phyloP scores from a whole-genome alignment of 495 filamentous ascomycete genomes.

The Pseudomonodictys pantanalensis region DNA sequence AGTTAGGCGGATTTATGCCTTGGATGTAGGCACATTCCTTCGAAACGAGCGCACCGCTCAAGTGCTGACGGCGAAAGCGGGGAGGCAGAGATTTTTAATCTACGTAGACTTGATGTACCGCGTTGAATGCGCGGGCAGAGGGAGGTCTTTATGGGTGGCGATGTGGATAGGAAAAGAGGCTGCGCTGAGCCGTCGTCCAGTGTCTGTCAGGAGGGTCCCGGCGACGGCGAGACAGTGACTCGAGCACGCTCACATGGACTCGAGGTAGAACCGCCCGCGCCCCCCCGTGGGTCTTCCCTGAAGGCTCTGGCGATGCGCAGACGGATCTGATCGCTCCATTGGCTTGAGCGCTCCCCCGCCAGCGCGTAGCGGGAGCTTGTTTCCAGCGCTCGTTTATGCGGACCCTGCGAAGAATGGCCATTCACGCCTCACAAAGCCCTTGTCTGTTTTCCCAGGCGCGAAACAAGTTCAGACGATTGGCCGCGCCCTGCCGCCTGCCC shows the following conservation, averaged over 20 bases:
- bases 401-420: neutral
- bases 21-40: slow-evolving; percentile 1
- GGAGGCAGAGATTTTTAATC: slow-evolving; percentile 19
- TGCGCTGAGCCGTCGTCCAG: neutral
- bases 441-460: neutral
- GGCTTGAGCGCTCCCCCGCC: neutral
- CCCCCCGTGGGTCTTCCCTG: neutral
- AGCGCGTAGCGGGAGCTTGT: neutral
- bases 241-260: neutral
- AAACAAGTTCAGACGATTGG: slow-evolving; percentile 14
- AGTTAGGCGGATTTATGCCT: neutral
- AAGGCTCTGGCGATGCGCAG: neutral
- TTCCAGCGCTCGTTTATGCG: neutral
- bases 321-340: neutral
- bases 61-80: neutral
- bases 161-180: neutral
- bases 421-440: neutral
- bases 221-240: neutral
- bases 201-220: neutral
- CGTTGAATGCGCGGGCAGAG: neutral
- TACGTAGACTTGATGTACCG: neutral
- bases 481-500: neutral
- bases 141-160: neutral
- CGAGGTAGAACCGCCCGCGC: neutral
- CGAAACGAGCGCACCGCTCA: neutral